A percentile compares a stretch with the other conserved stretches of the same genome.
phyloP scores from a whole-genome alignment of 257 asterid genomes.

The Solanum etuberosum region DNA sequence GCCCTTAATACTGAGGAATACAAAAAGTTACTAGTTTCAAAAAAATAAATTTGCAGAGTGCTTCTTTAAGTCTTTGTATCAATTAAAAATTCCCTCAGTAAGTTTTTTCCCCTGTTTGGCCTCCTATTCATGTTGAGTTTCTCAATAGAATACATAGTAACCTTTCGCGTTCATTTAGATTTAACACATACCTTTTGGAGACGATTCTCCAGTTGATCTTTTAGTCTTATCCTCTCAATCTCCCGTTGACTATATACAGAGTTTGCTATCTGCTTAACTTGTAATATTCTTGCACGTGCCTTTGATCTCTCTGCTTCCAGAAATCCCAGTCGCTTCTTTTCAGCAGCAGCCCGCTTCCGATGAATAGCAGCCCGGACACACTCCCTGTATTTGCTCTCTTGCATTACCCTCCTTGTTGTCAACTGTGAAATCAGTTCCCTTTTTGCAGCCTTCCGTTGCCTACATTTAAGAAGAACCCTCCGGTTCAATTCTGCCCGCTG shows the following conservation, averaged over 20 bases:
- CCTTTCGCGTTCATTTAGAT: neutral
- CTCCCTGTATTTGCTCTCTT: slow-evolving; percentile 16
- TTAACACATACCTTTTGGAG: slow-evolving; percentile 1
- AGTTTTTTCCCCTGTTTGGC: neutral
- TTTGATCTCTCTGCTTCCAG: slow-evolving; percentile 16
- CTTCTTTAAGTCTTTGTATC: neutral
- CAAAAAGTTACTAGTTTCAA: neutral
- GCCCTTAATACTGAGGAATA: neutral
- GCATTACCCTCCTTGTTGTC: slow-evolving; percentile 7
- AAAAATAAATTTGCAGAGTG: neutral
- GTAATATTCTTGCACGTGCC: slow-evolving; percentile 17
- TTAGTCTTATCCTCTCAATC: slow-evolving; percentile 5
- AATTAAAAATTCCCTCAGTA: neutral
- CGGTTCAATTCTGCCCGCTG: slow-evolving; percentile 16
- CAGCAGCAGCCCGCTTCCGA: slow-evolving; percentile 19
- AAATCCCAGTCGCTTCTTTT: slow-evolving; percentile 13
- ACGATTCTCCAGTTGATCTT: slow-evolving; percentile 5
- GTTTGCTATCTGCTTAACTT: slow-evolving; percentile 8
- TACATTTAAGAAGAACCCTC: slow-evolving; percentile 7
- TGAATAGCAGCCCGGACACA: slow-evolving; percentile 16
- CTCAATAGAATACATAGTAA: neutral
- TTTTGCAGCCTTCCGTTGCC: slow-evolving; percentile 11
- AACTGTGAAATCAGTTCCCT: slow-evolving; percentile 15
- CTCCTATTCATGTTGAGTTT: neutral
- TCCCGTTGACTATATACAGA: slow-evolving; percentile 2